Evolutionary conservation across 2,329 filamentous ascomycete genomes (phyloP).

Genomic region (Venturia carpophila): DNA sequence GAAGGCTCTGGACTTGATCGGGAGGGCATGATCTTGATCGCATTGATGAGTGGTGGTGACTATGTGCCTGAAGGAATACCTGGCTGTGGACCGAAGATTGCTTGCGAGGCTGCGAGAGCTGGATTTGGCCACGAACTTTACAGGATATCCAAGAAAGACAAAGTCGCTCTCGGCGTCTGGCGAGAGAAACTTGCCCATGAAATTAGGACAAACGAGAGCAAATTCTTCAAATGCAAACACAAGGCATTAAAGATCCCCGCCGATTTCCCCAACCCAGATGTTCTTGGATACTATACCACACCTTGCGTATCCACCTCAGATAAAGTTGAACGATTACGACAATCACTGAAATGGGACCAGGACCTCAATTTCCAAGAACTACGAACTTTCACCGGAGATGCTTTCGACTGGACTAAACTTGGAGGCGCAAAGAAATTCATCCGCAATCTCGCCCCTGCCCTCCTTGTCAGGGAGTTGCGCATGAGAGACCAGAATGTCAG

Average conservation of each 20-base stretch:
- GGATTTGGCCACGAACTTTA: conserved; percentile 77
- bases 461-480: conserved; percentile 56
- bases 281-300: conserved; percentile 80
- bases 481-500: conserved; percentile 26
- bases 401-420: conserved; percentile 78
- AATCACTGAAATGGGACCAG: conserved; percentile 52
- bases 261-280: conserved; percentile 68
- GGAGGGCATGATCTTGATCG: conserved; percentile 88
- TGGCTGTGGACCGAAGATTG: conserved; percentile 78
- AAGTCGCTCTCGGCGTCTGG: conserved; percentile 58
- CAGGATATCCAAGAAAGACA: conserved; percentile 52
- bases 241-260: conserved; percentile 67
- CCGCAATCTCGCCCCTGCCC: conserved; percentile 65
- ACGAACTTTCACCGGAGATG: conserved; percentile 65
- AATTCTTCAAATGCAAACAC: conserved; percentile 70
- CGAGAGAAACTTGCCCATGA: conserved; percentile 64
- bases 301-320: conserved; percentile 65
- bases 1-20: conserved; percentile 60
- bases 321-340: conserved; percentile 48
- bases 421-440: conserved; percentile 79
- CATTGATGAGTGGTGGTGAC: conserved; percentile 91
- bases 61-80: conserved; percentile 84
- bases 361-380: conserved; percentile 59
- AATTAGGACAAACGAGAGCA: conserved; percentile 73
- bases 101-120: conserved; percentile 81